These are phyloP conservation scores for Exophiala aquamarina DNA, from an alignment of 2,329 filamentous ascomycete species.

Conservation along the genomic window DNA sequence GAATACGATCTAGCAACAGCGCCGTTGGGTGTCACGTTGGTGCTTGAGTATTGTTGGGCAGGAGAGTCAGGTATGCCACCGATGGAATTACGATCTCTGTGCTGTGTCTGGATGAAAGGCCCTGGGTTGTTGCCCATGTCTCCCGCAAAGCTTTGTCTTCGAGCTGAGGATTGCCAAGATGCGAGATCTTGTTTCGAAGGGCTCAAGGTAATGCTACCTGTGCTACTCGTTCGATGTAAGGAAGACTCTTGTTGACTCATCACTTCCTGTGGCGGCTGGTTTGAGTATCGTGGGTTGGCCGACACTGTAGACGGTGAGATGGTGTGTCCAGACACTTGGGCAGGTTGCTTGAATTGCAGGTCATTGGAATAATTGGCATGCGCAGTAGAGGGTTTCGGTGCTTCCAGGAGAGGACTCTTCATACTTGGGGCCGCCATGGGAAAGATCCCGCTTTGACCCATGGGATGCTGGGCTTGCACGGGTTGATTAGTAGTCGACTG, in stretches of 20 bases:
- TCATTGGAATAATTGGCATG: conserved; percentile 2
- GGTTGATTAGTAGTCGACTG: conserved; percentile 29
- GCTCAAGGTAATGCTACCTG: conserved; percentile 32
- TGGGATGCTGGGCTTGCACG: conserved; percentile 16
- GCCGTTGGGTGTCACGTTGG: conserved; percentile 16
- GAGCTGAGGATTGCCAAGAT: conserved; percentile 31
- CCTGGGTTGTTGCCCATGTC: conserved; percentile 10
- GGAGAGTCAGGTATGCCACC: conserved; percentile 21
- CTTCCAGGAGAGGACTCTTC: conserved; percentile 14
- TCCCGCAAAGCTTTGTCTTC: conserved; percentile 27
- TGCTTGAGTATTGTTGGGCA: conserved; percentile 21
- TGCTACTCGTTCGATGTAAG: conserved; percentile 31
- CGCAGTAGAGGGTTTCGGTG: not conserved
- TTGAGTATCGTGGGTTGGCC: conserved; percentile 31
- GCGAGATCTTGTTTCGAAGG: conserved; percentile 30
- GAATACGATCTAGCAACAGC: conserved; percentile 22
- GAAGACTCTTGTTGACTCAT: conserved; percentile 28
- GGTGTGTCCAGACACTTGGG: conserved; percentile 10
- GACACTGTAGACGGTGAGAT: conserved; percentile 16
- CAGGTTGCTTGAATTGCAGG: conserved; percentile 10
- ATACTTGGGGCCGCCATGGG: conserved; percentile 36
- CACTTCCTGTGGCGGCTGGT: conserved; percentile 29
- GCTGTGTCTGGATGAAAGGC: conserved; percentile 10
- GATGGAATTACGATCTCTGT: conserved; percentile 8
- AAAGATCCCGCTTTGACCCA: conserved; percentile 27